Conservation (phyloP, 192 early-diverging fungal genomes). For the Dissophora ornata region DNA sequence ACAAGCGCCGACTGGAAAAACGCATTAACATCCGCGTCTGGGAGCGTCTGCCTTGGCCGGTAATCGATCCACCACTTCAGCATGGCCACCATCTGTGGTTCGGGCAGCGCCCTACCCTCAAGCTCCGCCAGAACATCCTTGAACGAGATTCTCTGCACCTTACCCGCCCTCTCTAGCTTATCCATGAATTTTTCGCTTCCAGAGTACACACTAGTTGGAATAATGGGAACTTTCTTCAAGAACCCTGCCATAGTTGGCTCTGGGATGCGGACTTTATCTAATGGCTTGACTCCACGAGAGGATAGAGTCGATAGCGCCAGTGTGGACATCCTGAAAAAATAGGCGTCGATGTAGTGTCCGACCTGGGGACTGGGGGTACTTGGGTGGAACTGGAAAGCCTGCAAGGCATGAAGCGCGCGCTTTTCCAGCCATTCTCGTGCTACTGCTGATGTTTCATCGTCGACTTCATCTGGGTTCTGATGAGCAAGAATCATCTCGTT, state of each 20-base stretch:
- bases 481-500: slow-evolving; percentile 53
- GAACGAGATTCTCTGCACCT: slow-evolving; percentile 65
- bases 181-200: slow-evolving; percentile 68
- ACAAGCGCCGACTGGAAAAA: slow-evolving; percentile 66
- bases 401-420: slow-evolving; percentile 73
- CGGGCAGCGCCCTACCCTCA: slow-evolving; percentile 60
- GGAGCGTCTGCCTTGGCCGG: slow-evolving; percentile 44
- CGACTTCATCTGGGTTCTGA: slow-evolving; percentile 44
- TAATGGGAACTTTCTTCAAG: slow-evolving; percentile 71
- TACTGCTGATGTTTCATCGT: slow-evolving; percentile 57
- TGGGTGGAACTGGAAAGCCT: slow-evolving; percentile 72
- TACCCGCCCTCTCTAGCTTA: slow-evolving; percentile 57
- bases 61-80: slow-evolving; percentile 84
- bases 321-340: slow-evolving; percentile 67
- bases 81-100: slow-evolving; percentile 70
- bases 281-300: slow-evolving; percentile 68
- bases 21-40: slow-evolving; percentile 36
- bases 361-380: slow-evolving; percentile 80
- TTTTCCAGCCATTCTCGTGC: slow-evolving; percentile 65
- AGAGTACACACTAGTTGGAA: slow-evolving; percentile 62
- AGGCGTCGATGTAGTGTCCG: slow-evolving; percentile 64
- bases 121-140: slow-evolving; percentile 78
- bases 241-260: slow-evolving; percentile 68
- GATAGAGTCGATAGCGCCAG: slow-evolving; percentile 71
- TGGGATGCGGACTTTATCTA: slow-evolving; percentile 69